Evolutionary conservation across 164 flowering plant species (phyloP).

Genomic region (Cinnamomum micranthum): DNA sequence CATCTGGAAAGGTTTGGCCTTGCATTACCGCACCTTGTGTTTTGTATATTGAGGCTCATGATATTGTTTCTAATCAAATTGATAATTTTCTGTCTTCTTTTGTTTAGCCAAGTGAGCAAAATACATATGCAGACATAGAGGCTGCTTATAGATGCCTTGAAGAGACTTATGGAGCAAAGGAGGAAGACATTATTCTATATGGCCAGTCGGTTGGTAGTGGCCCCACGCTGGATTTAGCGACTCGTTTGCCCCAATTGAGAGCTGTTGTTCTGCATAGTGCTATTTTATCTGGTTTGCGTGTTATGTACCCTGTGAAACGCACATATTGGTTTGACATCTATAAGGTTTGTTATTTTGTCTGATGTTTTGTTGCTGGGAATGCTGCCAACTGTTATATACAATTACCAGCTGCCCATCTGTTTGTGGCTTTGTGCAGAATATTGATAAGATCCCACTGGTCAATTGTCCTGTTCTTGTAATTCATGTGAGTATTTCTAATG

Average conservation of each 20-base stretch:
- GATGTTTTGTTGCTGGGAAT: not conserved
- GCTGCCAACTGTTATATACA: not conserved
- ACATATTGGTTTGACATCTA: slow-evolving; percentile 89
- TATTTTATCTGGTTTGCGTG: slow-evolving; percentile 79
- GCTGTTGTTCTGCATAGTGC: slow-evolving; percentile 90
- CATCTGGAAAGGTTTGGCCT: slow-evolving; percentile 77
- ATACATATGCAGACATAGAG: slow-evolving; percentile 85
- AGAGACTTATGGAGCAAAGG: slow-evolving; percentile 65
- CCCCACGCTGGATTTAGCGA: slow-evolving; percentile 77
- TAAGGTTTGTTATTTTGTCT: slow-evolving; percentile 42
- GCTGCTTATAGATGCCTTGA: slow-evolving; percentile 77
- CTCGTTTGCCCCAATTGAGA: slow-evolving; percentile 55
- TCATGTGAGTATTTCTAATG: slow-evolving; percentile 60
- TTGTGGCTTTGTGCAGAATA: slow-evolving; percentile 56
- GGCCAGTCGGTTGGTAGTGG: slow-evolving; percentile 97
- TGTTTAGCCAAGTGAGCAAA: slow-evolving; percentile 72
- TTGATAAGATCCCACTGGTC: slow-evolving; percentile 40
- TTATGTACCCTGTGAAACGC: slow-evolving; percentile 80
- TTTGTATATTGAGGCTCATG: not conserved
- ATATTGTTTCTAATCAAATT: not conserved
- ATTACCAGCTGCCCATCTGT: slow-evolving; percentile 1
- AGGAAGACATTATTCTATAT: slow-evolving; percentile 72
- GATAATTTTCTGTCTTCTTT: not conserved
- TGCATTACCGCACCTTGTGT: not conserved
- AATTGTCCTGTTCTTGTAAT: slow-evolving; percentile 78